phyloP scores from a whole-genome alignment of 2,329 filamentous ascomycete species.

The Exophiala aquamarina region DNA sequence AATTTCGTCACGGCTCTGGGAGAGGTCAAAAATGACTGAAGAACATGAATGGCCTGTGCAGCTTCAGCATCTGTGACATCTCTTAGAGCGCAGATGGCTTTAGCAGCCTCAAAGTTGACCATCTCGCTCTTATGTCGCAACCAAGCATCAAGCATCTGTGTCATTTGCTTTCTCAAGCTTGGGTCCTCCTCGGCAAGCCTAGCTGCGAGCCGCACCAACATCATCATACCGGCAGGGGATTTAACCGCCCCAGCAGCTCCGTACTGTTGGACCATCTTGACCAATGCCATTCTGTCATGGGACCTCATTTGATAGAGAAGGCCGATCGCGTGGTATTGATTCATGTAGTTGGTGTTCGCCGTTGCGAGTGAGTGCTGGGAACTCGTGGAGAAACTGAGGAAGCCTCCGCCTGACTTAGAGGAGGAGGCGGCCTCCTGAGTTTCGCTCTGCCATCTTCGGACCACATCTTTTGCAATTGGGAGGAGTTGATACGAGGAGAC shows the following conservation, averaged over 20 bases:
- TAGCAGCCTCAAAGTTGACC: constrained; percentile 99
- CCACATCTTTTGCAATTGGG: constrained; percentile 91
- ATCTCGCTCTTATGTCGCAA: constrained; percentile 98
- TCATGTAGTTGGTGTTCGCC: constrained; percentile 89
- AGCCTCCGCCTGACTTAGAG: constrained; percentile 82
- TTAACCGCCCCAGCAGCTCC: constrained; percentile 87
- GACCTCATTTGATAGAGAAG: constrained; percentile 96
- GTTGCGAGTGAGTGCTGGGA: constrained; percentile 69
- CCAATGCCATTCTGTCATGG: constrained; percentile 95
- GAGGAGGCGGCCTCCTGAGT: constrained; percentile 94
- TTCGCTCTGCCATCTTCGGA: constrained; percentile 97
- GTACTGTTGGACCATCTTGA: constrained; percentile 99
- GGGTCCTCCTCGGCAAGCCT: constrained; percentile 93
- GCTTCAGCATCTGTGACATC: constrained; percentile 92
- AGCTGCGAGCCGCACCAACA: constrained; percentile 88
- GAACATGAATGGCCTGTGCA: constrained; percentile 85
- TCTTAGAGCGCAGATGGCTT: constrained; percentile 93
- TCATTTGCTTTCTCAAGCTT: constrained; percentile 90
- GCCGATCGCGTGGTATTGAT: constrained; percentile 97
- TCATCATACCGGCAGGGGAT: constrained; percentile 86
- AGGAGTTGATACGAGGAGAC: constrained; percentile 98
- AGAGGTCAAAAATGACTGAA: constrained; percentile 95
- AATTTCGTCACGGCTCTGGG: constrained; percentile 97
- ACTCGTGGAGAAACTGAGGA: constrained; percentile 87
- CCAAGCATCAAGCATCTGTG: constrained; percentile 94